These are phyloP conservation scores for Paecilomyces dactylethromorphus DNA, from an alignment of 2,329 filamentous ascomycete genomes.

Conservation along the genomic window DNA sequence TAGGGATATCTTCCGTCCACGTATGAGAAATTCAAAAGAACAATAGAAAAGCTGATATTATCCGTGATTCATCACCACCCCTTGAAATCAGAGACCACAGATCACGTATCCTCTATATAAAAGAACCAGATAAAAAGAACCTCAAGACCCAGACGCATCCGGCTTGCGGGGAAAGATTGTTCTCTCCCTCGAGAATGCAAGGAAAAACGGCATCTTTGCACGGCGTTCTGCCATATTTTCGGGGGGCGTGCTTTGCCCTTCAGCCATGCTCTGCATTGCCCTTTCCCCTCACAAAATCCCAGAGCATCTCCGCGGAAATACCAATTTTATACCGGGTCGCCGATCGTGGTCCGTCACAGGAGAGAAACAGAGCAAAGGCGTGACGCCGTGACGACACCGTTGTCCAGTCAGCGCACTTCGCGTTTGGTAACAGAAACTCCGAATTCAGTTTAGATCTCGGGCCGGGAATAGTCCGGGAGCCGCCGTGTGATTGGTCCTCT, in stretches of 20 bases:
- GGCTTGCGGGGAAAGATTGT: neutral
- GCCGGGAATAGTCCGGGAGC: conserved; percentile 2
- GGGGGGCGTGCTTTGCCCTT: neutral
- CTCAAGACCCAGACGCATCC: neutral
- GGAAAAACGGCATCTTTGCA: neutral
- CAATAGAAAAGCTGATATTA: neutral
- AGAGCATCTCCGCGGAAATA: conserved; percentile 1
- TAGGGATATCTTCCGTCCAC: neutral
- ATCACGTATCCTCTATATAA: neutral
- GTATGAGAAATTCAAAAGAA: neutral
- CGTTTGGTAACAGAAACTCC: conserved; percentile 31
- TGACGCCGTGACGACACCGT: neutral
- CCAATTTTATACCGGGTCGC: neutral
- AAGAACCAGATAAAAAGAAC: neutral
- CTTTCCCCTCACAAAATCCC: neutral
- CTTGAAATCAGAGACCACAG: too few species aligned
- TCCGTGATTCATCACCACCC: neutral
- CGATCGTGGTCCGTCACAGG: neutral
- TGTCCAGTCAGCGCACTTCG: conserved; percentile 26
- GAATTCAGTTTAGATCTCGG: conserved; percentile 16
- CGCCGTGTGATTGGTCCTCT: too few species aligned
- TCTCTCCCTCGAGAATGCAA: neutral
- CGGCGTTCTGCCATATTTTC: neutral
- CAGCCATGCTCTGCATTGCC: neutral
- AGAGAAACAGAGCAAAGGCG: neutral